These are phyloP conservation scores for Penicillium riverlandense DNA, from an alignment of 495 filamentous ascomycete genomes.

Conservation along the genomic window DNA sequence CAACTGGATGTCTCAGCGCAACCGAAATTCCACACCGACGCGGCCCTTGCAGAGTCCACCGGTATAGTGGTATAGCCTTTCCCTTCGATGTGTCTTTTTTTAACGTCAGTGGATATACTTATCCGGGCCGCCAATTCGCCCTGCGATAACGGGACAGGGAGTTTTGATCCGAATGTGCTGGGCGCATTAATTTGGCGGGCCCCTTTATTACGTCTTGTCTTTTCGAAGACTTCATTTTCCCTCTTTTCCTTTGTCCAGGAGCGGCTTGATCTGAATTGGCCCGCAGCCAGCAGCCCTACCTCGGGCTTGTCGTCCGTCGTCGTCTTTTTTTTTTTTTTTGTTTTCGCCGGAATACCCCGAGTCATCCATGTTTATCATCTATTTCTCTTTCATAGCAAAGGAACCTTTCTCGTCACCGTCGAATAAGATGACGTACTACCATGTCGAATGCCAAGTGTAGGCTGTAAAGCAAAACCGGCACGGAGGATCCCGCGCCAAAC, in stretches of 20 bases:
- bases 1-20: conserved; percentile 66
- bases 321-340: conserved; percentile 3
- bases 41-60: conserved; percentile 11
- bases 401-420: conserved; percentile 1
- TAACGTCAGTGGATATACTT: conserved; percentile 6
- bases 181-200: conserved; percentile 12
- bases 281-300: conserved; percentile 6
- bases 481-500: not conserved
- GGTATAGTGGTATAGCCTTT: conserved; percentile 6
- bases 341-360: conserved; percentile 22
- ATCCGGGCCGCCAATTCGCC: conserved; percentile 1
- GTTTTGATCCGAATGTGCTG: conserved; percentile 13
- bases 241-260: conserved; percentile 1
- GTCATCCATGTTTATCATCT: conserved; percentile 10
- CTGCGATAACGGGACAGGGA: not conserved
- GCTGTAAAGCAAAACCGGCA: not conserved
- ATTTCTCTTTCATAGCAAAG: not conserved
- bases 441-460: conserved; percentile 6
- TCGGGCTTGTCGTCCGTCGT: conserved; percentile 8
- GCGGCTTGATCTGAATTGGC: conserved; percentile 5
- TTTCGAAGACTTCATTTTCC: not conserved
- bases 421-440: conserved; percentile 12
- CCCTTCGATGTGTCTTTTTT: conserved; percentile 4
- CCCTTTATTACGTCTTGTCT: conserved; percentile 4
- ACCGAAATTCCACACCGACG: conserved; percentile 9